Evolutionary conservation across 306 rosid genomes (phyloP).

Genomic region (Prinsepia uniflora): DNA sequence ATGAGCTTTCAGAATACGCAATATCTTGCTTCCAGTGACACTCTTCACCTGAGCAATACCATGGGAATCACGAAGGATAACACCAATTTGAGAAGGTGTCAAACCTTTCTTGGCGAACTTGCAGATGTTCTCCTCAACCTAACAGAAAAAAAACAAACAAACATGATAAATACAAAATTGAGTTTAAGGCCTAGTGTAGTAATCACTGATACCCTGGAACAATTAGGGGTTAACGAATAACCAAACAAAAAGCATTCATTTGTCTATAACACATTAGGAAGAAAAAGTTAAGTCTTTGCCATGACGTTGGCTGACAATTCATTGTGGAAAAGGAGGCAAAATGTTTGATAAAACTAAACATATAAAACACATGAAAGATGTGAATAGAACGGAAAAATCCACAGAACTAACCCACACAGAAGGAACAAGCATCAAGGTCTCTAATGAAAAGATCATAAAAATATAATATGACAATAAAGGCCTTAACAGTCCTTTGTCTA

Average conservation of each 20-base stretch:
- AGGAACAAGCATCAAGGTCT: background rate
- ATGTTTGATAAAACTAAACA: background rate
- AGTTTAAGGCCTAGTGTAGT: background rate
- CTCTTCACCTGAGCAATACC: slow-evolving; percentile 7
- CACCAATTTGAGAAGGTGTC: slow-evolving; percentile 2
- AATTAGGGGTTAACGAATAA: background rate
- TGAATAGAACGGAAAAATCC: background rate
- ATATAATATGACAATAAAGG: no score
- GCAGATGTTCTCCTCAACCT: background rate
- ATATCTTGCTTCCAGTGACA: slow-evolving; percentile 1
- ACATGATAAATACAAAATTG: background rate
- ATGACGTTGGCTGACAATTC: background rate
- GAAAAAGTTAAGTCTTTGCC: background rate
- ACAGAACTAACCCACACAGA: background rate
- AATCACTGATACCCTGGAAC: background rate
- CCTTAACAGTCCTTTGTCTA: no score
- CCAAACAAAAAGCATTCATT: background rate
- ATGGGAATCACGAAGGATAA: background rate
- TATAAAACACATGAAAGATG: background rate
- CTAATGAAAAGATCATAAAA: no score
- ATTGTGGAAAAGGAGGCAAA: background rate
- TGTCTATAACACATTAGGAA: background rate
- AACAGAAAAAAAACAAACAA: background rate
- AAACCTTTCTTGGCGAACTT: background rate
- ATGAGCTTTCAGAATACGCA: slow-evolving; percentile 3